Base-by-base conservation (phyloP, 176 grass and related monocot genomes). In the Aegilops bicornis region DNA sequence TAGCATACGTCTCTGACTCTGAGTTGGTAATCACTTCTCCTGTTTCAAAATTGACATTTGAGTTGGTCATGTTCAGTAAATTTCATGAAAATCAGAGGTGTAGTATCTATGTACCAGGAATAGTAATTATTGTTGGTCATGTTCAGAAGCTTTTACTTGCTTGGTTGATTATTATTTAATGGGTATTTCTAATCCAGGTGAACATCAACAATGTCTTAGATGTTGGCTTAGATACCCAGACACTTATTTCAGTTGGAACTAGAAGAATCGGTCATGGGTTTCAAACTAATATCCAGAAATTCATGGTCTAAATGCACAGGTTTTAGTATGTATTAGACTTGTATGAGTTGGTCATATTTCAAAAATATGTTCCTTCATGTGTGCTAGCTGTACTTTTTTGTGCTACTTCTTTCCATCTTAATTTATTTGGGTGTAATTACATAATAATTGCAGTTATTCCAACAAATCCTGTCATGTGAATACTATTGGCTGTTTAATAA, bases 21-120 rank as follows among this genome's bases (percentile, higher is more conserved):
- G 24, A 80, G 3, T 70, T 85, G 29, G 85, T 81, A 77, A 63
- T 29, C n/a, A 54, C 68, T 76, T 50, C 24, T 75, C 24, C 12
- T 73, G 43, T 48, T 47, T 61, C 19, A 2, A 43, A 24, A 23
- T 60, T 20, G 22, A 60, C 7, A 9, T 33, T n/a, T 19, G 0
- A 32, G 50, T 54, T 54, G 16, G 50, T 20, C 52, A 58, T 58
- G 17, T 58, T 58, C 52, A 20, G 52, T 58, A 56, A 56, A 56
- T 56, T 19, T 56, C 50, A 54, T 19, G 64, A 63, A 1, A 6
- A 15, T 63, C 69, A 48, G 71, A 27, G 39, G 39, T 81, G 19
- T 15, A 13, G 29, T 69, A 2, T 59, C 0, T 20, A 39, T 14
- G 6, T 20, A 32, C 33, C 23, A 14, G 8, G 20, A 17, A 22